phyloP scores from a whole-genome alignment of 2,329 filamentous ascomycete genomes.

The Chrysoporthe austroafricana region DNA sequence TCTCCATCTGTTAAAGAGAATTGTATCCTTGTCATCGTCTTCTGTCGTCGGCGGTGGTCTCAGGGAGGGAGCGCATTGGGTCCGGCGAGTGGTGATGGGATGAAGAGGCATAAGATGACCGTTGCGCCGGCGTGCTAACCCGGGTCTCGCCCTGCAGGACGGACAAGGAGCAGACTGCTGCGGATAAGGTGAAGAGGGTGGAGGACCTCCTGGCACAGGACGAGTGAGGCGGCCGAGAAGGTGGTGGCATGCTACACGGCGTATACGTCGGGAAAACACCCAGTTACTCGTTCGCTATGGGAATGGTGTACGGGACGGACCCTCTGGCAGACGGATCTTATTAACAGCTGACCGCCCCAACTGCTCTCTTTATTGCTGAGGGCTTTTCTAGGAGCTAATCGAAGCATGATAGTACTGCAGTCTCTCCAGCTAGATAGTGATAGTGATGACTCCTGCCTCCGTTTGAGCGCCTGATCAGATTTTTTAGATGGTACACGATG shows the following conservation, averaged over 20 bases:
- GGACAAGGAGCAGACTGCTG: constrained; percentile 81
- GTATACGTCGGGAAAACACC: too few species aligned
- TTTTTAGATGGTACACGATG: not conserved
- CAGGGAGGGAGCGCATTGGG: not conserved
- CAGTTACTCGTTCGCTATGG: too few species aligned
- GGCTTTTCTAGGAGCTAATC: not conserved
- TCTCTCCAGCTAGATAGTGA: not conserved
- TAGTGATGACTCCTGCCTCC: not conserved
- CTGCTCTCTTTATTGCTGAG: not conserved
- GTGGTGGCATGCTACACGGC: too few species aligned
- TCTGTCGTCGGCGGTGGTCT: too few species aligned
- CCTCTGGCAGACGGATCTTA: too few species aligned
- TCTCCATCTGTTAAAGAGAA: not conserved
- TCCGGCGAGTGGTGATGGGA: too few species aligned
- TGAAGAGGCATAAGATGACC: too few species aligned
- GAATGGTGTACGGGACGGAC: too few species aligned
- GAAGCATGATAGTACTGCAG: not conserved
- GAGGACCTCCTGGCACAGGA: constrained; percentile 51
- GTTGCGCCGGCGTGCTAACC: not conserved
- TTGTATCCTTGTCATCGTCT: too few species aligned
- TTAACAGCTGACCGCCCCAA: not conserved
- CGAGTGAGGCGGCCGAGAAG: constrained; percentile 1
- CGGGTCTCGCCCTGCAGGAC: constrained; percentile 54
- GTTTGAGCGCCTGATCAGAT: not conserved
- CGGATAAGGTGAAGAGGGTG: constrained; percentile 75